Evolutionary conservation across 768 basidiomycete species (phyloP), one percentile per base, ranked within the genome.

Genomic region (Lentinula aciculospora): DNA sequence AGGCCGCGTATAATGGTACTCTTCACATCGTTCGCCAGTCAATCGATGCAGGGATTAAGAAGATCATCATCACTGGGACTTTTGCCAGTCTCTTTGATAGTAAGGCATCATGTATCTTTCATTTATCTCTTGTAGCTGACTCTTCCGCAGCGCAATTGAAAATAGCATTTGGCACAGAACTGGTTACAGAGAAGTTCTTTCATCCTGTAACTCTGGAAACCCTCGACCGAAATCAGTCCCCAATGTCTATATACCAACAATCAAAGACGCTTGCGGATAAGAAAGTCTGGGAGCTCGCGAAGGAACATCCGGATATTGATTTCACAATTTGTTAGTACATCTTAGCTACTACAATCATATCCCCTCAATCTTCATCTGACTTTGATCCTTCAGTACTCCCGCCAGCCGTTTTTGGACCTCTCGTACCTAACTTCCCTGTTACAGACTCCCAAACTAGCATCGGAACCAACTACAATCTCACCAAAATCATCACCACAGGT

Each of bases 1-100:
- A 71, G 69, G 60, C 55, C 15, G 64, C 68, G 8, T 61, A 64
- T n/a, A 60, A 60, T 7, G 70, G 68, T 15, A 67, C 66, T 8
- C 47, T 67, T 44, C 66, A 69, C 51, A 56, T 71, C 28, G 50
- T 71, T 9, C 62, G 64, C 4, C 67, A 69, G 32, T 61, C 68
- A 15, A 40, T 54, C 10, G 51, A 60, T n/a, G 62, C 63, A 4
- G 62, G 66, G 10, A 60, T 70, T 34, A 64, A 60, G 34, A 65
- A 66, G 53, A 49, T 68, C 19, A 58, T 66, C 5, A 36, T 66
- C 25, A 65, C 67, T 13, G 61, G 68, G 23, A 66, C 65, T 21
- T 54, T 61, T 40, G 65, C 58, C 5, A 55, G 27, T 32, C 58
- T 63, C 31, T 63, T 63, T 28, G 58, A 60, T n/a, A 44, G 57